These are phyloP conservation scores for Aspergillus cristatus DNA, from an alignment of 495 filamentous ascomycete species.

Conservation along the genomic window DNA sequence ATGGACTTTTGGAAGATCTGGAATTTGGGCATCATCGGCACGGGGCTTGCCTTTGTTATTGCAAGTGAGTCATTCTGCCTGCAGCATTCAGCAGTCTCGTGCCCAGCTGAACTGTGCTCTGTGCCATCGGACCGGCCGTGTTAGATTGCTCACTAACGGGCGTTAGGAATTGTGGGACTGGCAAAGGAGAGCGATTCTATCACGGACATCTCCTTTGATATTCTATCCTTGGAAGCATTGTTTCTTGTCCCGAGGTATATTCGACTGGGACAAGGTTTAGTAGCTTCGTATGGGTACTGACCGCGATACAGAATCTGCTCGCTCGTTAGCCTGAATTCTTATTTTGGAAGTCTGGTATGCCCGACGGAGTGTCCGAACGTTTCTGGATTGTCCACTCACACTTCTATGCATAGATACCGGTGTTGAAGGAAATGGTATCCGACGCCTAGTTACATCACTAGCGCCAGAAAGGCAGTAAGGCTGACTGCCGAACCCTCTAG, in stretches of 20 bases:
- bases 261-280: too few species aligned
- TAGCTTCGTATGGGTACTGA: too few species aligned
- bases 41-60: slow-evolving; percentile 64
- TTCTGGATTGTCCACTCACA: slow-evolving; percentile 16
- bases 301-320: slow-evolving; percentile 58
- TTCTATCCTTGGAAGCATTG: slow-evolving; percentile 78
- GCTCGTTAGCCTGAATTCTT: slow-evolving; percentile 78
- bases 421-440: slow-evolving; percentile 75
- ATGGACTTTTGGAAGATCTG: slow-evolving; percentile 87
- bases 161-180: slow-evolving; percentile 63
- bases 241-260: slow-evolving; percentile 72
- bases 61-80: slow-evolving; percentile 47
- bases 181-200: slow-evolving; percentile 48
- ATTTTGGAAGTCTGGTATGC: slow-evolving; percentile 71
- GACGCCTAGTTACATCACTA: neutral
- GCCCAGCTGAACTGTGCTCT: slow-evolving; percentile 3
- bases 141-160: slow-evolving; percentile 6
- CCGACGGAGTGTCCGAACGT: too few species aligned
- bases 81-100: slow-evolving; percentile 9
- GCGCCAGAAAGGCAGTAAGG: slow-evolving; percentile 17
- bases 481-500: slow-evolving; percentile 26
- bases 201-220: slow-evolving; percentile 74
- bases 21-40: slow-evolving; percentile 79
- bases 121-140: neutral
- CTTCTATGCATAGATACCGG: slow-evolving; percentile 51